phyloP scores from a whole-genome alignment of 768 basidiomycete genomes.

The Pulveroboletus sp. region DNA sequence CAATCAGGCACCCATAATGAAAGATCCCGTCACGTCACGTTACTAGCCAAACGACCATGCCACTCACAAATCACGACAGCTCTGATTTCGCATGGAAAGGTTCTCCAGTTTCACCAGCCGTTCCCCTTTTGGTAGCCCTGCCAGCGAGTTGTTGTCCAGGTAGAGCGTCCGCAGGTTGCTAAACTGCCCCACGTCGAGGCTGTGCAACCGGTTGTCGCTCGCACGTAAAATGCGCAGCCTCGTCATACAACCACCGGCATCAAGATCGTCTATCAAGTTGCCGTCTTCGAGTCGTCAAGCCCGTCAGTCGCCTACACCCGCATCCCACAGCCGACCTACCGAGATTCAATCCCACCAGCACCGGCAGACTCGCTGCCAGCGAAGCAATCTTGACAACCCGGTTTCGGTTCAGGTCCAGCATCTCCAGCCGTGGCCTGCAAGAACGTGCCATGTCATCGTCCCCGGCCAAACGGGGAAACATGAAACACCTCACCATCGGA shows the following conservation, averaged over 20 bases:
- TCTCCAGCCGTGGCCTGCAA: slow-evolving; percentile 60
- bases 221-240: slow-evolving; percentile 79
- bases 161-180: slow-evolving; percentile 84
- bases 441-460: slow-evolving; percentile 11
- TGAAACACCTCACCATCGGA: slow-evolving; percentile 54
- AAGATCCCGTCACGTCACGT: slow-evolving; percentile 35
- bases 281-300: slow-evolving; percentile 48
- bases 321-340: slow-evolving; percentile 51
- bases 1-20: slow-evolving; percentile 35
- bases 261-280: slow-evolving; percentile 59
- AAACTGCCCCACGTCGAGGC: slow-evolving; percentile 59
- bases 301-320: slow-evolving; percentile 15
- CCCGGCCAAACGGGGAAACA: slow-evolving; percentile 2
- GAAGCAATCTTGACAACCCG: slow-evolving; percentile 53
- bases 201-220: slow-evolving; percentile 73
- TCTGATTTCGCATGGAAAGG: slow-evolving; percentile 87
- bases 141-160: slow-evolving; percentile 77
- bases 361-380: slow-evolving; percentile 51
- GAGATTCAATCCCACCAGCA: slow-evolving; percentile 70
- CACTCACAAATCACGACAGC: slow-evolving; percentile 69
- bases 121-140: slow-evolving; percentile 46
- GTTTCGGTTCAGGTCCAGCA: slow-evolving; percentile 80
- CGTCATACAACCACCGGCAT: slow-evolving; percentile 50
- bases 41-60: slow-evolving; percentile 13
- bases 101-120: slow-evolving; percentile 76